phyloP scores from a whole-genome alignment of 1,139 yeast species.

The Debaryomycetaceae sp. region DNA sequence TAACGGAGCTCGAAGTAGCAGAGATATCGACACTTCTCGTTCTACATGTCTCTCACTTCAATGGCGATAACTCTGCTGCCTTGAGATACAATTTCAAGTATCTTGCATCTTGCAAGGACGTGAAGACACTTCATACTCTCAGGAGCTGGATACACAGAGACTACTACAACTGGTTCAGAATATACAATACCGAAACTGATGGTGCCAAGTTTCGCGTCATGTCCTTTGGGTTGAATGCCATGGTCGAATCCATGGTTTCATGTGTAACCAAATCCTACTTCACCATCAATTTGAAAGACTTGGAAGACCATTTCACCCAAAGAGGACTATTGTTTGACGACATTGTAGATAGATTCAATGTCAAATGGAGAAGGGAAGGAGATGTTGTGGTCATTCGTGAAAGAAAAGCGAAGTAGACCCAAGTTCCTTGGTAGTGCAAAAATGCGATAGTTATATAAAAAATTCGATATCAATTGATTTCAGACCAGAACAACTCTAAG shows the following conservation, averaged over 20 bases:
- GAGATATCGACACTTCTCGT: constrained; percentile 41
- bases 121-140: constrained; percentile 21
- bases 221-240: constrained; percentile 35
- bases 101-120: constrained; percentile 16
- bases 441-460: background rate
- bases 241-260: constrained; percentile 27
- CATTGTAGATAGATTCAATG: constrained; percentile 17
- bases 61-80: constrained; percentile 32
- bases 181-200: constrained; percentile 30
- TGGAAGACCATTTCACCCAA: constrained; percentile 26
- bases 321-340: constrained; percentile 18
- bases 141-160: constrained; percentile 37
- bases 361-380: constrained; percentile 26
- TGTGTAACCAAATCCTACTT: constrained; percentile 37
- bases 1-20: constrained; percentile 27
- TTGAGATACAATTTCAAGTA: constrained; percentile 28
- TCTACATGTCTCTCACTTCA: constrained; percentile 49
- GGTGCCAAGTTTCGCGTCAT: constrained; percentile 31
- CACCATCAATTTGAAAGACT: constrained; percentile 17
- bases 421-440: background rate
- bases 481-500: background rate
- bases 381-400: constrained; percentile 21
- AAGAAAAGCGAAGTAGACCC: constrained; percentile 8
- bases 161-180: constrained; percentile 38
- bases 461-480: background rate